Conservation (phyloP, 1,284 basidiomycete species). For the Vanrija humicola region DNA sequence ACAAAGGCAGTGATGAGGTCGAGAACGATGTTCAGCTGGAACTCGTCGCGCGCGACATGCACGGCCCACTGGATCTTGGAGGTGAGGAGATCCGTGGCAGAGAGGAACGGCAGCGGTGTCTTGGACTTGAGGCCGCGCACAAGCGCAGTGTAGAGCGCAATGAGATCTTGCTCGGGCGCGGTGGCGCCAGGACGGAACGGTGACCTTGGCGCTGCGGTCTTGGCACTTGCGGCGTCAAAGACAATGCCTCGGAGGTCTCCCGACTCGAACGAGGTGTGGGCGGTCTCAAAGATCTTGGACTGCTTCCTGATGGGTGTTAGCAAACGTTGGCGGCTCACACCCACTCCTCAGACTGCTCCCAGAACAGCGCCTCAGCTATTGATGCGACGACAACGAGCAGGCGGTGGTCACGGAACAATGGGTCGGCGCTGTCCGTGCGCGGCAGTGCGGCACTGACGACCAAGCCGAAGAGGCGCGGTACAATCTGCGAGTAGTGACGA, state of each 20-base stretch:
- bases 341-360: slow-evolving; percentile 62
- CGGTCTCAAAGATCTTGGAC: slow-evolving; percentile 54
- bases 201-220: background rate
- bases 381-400: slow-evolving; percentile 63
- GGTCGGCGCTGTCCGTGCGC: slow-evolving; percentile 26
- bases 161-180: slow-evolving; percentile 58
- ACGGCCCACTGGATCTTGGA: slow-evolving; percentile 61
- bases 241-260: slow-evolving; percentile 59
- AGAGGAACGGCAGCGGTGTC: slow-evolving; percentile 4
- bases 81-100: slow-evolving; percentile 53
- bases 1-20: slow-evolving; percentile 64
- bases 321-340: slow-evolving; percentile 47
- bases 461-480: slow-evolving; percentile 66
- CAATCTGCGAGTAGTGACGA: slow-evolving; percentile 70
- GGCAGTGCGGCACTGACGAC: slow-evolving; percentile 57
- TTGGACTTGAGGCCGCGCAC: slow-evolving; percentile 60
- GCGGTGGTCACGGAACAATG: slow-evolving; percentile 59
- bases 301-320: slow-evolving; percentile 51
- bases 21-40: slow-evolving; percentile 60
- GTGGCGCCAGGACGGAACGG: background rate
- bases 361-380: slow-evolving; percentile 66
- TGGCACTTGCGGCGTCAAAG: slow-evolving; percentile 49
- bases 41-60: slow-evolving; percentile 52
- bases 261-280: slow-evolving; percentile 60
- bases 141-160: slow-evolving; percentile 64